Evolutionary conservation across 1,284 basidiomycete species (phyloP).

Genomic region (Boletus semigastroideus): DNA sequence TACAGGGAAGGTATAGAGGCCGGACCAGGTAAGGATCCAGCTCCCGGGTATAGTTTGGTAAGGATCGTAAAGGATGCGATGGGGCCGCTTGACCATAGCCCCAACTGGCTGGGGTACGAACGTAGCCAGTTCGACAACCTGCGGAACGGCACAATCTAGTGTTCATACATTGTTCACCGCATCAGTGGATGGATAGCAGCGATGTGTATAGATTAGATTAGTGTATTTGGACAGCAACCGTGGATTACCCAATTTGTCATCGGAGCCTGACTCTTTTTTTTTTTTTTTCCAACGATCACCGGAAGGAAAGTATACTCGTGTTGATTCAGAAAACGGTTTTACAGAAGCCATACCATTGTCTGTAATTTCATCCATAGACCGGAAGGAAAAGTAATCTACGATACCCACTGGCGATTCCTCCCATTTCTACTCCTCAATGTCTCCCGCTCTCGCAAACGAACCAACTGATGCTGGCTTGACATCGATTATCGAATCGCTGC

Average conservation of each 20-base stretch:
- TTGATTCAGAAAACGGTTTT: not conserved
- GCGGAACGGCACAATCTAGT: constrained; percentile 49
- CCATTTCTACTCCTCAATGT: constrained; percentile 41
- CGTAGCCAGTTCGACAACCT: constrained; percentile 76
- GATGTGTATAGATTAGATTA: not conserved
- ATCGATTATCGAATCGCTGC: constrained; percentile 60
- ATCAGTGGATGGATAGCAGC: not conserved
- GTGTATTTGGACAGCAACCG: constrained; percentile 11
- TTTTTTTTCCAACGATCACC: not conserved
- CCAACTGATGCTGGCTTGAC: constrained; percentile 46
- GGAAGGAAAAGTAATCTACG: constrained; percentile 25
- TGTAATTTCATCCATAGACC: constrained; percentile 20
- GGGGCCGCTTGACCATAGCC: constrained; percentile 63
- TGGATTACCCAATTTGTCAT: not conserved
- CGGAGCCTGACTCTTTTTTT: constrained; percentile 1
- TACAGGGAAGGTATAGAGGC: constrained; percentile 67
- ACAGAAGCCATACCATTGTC: not conserved
- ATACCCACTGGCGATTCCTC: constrained; percentile 15
- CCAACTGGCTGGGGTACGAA: constrained; percentile 74
- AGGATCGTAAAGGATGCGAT: constrained; percentile 70
- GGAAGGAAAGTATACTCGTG: not conserved
- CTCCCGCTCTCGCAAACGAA: constrained; percentile 53
- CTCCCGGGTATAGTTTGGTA: constrained; percentile 64
- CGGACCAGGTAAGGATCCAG: constrained; percentile 61
- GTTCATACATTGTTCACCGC: not conserved